These are phyloP conservation scores for Aspergillus funiculosus DNA, from an alignment of 495 filamentous ascomycete species.

Conservation along the genomic window DNA sequence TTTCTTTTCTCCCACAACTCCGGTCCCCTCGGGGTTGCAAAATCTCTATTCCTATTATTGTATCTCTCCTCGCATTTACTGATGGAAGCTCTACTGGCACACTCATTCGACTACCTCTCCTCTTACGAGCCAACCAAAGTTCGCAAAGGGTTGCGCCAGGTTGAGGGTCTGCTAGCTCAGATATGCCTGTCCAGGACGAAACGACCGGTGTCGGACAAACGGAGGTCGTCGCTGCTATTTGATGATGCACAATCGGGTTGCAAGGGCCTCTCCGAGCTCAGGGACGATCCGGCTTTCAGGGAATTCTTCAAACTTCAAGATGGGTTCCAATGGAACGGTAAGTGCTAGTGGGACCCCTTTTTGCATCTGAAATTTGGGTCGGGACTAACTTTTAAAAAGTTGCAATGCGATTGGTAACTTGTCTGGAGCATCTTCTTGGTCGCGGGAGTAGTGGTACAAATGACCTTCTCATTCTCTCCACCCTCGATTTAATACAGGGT, in stretches of 20 bases:
- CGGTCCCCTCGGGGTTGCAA: constrained; percentile 5
- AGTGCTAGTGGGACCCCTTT: constrained; percentile 15
- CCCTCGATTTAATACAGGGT: constrained; percentile 86
- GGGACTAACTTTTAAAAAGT: constrained; percentile 42
- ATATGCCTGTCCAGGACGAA: constrained; percentile 73
- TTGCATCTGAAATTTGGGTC: neutral
- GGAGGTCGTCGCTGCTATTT: constrained; percentile 34
- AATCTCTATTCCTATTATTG: constrained; percentile 16
- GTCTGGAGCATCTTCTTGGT: constrained; percentile 81
- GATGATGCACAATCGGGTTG: constrained; percentile 39
- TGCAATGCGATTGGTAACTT: constrained; percentile 75
- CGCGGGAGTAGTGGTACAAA: constrained; percentile 74
- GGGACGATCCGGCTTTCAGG: constrained; percentile 81
- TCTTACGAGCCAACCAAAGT: constrained; percentile 86
- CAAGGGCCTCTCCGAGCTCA: constrained; percentile 65
- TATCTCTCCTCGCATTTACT: constrained; percentile 13
- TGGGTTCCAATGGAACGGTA: constrained; percentile 95
- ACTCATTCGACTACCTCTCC: constrained; percentile 94
- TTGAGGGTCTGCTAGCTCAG: constrained; percentile 92
- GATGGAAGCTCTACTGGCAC: constrained; percentile 89
- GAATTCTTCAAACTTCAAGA: constrained; percentile 97
- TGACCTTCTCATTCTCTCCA: constrained; percentile 81
- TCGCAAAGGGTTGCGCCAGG: constrained; percentile 87
- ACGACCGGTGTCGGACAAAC: constrained; percentile 38
- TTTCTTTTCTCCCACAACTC: neutral